Evolutionary conservation across 371 early-diverging fungal genomes (phyloP), one percentile per base, ranked within the genome.

Genomic region (Apophysomyces trapeziformis): DNA sequence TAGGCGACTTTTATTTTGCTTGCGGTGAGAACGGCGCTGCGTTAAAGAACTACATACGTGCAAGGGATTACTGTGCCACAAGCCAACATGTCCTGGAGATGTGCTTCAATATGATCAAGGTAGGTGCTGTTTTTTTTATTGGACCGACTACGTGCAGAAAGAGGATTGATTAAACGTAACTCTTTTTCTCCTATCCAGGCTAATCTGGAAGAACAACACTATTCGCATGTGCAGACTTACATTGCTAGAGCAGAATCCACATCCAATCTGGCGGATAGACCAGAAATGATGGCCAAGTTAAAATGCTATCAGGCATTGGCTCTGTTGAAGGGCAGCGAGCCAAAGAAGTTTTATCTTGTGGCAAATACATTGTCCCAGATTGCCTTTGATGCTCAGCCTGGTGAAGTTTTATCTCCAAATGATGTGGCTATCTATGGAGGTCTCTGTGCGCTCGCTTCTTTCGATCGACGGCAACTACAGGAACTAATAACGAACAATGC

Each of bases 391-490:
- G 59, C 84, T 35, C 72, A 70, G 8, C 58, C 68, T 18, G 57
- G 59, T 4, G 83, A 87, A 54, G 80, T 93, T 12, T 73, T 94
- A 36, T 86, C 94, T 0, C 79, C 93, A 9, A 91, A 92, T 65
- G 96, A 96, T 71, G 79, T 96, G 54, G 95, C 95, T 12, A 79
- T 91, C 3, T 93, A 93, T 72, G 93, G 92, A 60, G 90, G 88
- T 45, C 78, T 95, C 12, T 92, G 91, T 68, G 93, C 93, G 0
- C 70, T 96, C 44, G 92, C 94, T 7, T 86, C 93, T 3, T 93
- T 89, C 67, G 88, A 89, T 62, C 82, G 96, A 41, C 64, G 78
- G 43, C 90, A 93, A 54, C 75, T 96, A 12, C 89, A 90, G 66
- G 69, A 69, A 0, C 73, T 86, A 64, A 83, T 94, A 8, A 79